Percentiles rank a stretch among this genome's conserved stretches.
Conservation (phyloP, 2,329 filamentous ascomycete species). For the Xylariaceae sp. region DNA sequence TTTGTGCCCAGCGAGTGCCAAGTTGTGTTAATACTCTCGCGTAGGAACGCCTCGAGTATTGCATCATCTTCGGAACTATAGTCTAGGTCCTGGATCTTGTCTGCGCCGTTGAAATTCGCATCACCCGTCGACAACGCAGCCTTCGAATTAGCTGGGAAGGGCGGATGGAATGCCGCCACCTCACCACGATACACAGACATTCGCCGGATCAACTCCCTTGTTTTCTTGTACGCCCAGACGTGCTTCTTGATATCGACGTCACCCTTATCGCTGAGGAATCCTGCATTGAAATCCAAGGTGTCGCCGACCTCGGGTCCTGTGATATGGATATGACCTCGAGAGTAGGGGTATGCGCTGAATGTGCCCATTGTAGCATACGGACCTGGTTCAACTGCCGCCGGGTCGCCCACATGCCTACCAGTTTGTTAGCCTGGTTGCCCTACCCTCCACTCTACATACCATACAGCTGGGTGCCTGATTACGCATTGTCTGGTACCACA, state of each 20-base stretch:
- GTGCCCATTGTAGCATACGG: constrained; percentile 49
- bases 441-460: neutral
- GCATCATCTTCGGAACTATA: constrained; percentile 46
- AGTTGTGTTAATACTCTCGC: constrained; percentile 36
- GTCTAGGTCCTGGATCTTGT: constrained; percentile 38
- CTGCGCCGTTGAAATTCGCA: neutral
- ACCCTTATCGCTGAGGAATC: constrained; percentile 49
- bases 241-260: constrained; percentile 54
- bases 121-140: constrained; percentile 25
- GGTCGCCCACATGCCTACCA: constrained; percentile 7
- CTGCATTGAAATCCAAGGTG: constrained; percentile 52
- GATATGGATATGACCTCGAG: constrained; percentile 59
- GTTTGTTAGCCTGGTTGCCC: constrained; percentile 14
- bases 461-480: no score
- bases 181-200: constrained; percentile 49
- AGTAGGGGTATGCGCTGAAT: constrained; percentile 58
- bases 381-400: constrained; percentile 14
- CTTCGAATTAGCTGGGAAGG: constrained; percentile 39
- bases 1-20: constrained; percentile 42
- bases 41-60: constrained; percentile 40
- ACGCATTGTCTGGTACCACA: no score
- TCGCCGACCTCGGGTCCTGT: constrained; percentile 38
- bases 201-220: constrained; percentile 57
- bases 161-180: constrained; percentile 39
- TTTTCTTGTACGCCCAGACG: constrained; percentile 61